Evolutionary conservation across 176 grass and related monocot species (phyloP).

Genomic region (Stipa capillata): DNA sequence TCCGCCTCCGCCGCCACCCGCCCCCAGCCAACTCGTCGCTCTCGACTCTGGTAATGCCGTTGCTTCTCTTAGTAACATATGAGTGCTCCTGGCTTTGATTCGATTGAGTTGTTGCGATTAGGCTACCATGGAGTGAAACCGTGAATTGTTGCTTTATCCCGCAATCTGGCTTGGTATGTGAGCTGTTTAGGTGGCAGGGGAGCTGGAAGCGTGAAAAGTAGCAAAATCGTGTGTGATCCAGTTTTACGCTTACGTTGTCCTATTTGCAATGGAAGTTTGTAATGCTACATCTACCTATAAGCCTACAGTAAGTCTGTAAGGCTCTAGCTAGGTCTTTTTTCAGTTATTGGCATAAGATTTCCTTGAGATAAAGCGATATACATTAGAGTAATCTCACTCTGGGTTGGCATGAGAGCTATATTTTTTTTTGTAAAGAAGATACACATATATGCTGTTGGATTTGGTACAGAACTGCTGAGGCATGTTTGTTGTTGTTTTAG

Average conservation of each 20-base stretch:
- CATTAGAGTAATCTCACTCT: not conserved
- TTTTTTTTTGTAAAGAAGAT: not conserved
- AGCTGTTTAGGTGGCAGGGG: not conserved
- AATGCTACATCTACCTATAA: not conserved
- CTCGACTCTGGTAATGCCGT: slow-evolving; percentile 29
- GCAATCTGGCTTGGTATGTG: not conserved
- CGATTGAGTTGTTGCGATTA: not conserved
- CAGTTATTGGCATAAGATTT: not conserved
- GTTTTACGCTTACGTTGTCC: not conserved
- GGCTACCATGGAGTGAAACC: not conserved
- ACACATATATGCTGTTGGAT: not conserved
- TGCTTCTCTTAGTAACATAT: not conserved
- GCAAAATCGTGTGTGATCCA: not conserved
- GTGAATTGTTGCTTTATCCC: not conserved
- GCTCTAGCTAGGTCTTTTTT: too few species aligned
- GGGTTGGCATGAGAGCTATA: not conserved
- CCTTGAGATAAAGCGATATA: too few species aligned
- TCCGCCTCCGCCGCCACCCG: slow-evolving; percentile 32
- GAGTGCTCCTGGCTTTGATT: not conserved
- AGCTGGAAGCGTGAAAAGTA: not conserved
- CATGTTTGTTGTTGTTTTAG: not conserved
- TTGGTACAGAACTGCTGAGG: not conserved
- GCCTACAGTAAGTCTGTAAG: too few species aligned
- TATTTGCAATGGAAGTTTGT: not conserved
- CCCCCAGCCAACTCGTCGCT: slow-evolving; percentile 7